A percentile compares a stretch with the other conserved stretches of the same genome.
These are phyloP conservation scores for Backusella luteola DNA, from an alignment of 192 early-diverging fungal species.

Conservation along the genomic window DNA sequence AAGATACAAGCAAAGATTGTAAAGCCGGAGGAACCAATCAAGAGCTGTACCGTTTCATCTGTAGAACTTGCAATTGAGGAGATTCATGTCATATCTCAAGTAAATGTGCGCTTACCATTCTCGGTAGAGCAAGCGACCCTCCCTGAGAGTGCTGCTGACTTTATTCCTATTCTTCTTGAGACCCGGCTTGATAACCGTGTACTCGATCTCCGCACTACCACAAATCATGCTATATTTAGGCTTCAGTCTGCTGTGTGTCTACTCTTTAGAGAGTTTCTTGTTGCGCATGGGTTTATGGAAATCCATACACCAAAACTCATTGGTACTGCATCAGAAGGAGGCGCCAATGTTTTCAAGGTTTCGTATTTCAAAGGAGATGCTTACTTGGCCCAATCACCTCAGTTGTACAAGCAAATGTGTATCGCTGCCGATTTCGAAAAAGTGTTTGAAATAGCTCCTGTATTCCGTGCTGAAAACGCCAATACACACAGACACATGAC, in stretches of 20 bases:
- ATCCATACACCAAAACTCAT: constrained; percentile 99
- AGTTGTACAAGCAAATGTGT: constrained; percentile 99
- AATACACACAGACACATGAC: constrained; percentile 99
- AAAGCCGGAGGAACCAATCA: constrained; percentile 77
- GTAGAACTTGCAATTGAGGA: constrained; percentile 83
- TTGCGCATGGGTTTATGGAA: constrained; percentile 80
- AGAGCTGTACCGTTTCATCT: constrained; percentile 89
- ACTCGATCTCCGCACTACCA: constrained; percentile 89
- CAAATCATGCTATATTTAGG: constrained; percentile 97
- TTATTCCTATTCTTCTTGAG: constrained; percentile 78
- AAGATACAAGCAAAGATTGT: constrained; percentile 78
- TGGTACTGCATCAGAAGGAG: constrained; percentile 90
- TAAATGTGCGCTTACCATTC: constrained; percentile 80
- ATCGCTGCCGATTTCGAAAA: constrained; percentile 95
- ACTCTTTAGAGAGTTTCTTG: constrained; percentile 94
- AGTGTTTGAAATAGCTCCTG: constrained; percentile 94
- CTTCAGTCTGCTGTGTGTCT: constrained; percentile 91
- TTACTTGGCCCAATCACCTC: constrained; percentile 96
- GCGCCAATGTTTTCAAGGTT: constrained; percentile 95
- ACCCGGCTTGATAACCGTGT: constrained; percentile 95
- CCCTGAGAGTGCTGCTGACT: constrained; percentile 71
- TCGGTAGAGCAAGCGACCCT: constrained; percentile 87
- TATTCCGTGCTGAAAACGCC: constrained; percentile 98
- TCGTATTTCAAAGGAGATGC: constrained; percentile 94
- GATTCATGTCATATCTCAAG: constrained; percentile 73